Evolutionary conservation across 179 eudicot species (phyloP).

Genomic region (Beta lomatogona): DNA sequence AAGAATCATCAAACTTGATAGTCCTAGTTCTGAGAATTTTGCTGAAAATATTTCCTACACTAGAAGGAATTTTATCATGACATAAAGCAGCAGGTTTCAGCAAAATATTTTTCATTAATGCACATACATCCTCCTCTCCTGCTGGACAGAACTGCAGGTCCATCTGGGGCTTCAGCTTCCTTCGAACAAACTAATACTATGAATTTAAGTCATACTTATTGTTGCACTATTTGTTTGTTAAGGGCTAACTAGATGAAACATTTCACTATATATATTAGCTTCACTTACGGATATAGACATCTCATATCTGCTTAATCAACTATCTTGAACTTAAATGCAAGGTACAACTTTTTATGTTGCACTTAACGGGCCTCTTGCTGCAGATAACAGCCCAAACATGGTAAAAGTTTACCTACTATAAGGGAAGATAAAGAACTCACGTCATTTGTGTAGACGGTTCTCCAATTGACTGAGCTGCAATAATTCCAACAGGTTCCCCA

Average conservation of each 20-base stretch:
- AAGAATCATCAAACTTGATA: not conserved
- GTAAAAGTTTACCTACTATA: not conserved
- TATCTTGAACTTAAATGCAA: not conserved
- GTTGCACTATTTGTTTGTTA: not conserved
- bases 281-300: not conserved
- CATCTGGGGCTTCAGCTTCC: not conserved
- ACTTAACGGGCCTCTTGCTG: not conserved
- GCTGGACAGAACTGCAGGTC: not conserved
- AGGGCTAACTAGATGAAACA: not conserved
- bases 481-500: conserved; percentile 98
- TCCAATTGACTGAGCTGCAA: conserved; percentile 97
- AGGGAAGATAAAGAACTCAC: conserved; percentile 46
- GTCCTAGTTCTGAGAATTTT: not conserved
- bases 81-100: not conserved
- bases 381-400: not conserved
- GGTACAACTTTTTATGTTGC: not conserved
- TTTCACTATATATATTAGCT: not conserved
- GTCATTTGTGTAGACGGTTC: conserved; percentile 99
- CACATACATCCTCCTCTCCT: not conserved
- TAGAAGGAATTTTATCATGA: not conserved
- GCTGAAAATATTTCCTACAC: not conserved
- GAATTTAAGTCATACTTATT: not conserved
- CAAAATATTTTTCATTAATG: not conserved
- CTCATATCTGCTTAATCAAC: not conserved
- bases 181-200: not conserved